Base-by-base conservation (phyloP, 1,139 yeast species). In the Debaryomyces subglobosus region DNA sequence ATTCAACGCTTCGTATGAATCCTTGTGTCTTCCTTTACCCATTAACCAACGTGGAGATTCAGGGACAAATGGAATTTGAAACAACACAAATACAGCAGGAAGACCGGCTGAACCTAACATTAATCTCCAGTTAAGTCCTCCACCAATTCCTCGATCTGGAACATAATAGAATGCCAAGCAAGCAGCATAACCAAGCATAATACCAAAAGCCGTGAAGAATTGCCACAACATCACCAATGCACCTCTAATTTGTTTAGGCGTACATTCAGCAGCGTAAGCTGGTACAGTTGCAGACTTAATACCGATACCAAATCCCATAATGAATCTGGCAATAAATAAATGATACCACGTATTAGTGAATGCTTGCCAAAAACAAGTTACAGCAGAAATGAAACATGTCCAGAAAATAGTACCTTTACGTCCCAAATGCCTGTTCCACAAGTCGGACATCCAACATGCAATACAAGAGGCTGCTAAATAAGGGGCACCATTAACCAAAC, bases 141-240 rank as follows among this genome's bases (percentile, higher is more conserved):
- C 68, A 45, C 71, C 70, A 60, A 83, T 68, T 37, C 77, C 75
- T 61, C 57, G 53, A 23, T 62, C 54, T 0, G 69, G 65, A 12
- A 73, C 69, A 39, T 65, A 51, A 55, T 68, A 72, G 55, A 73
- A 86, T 0, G 89, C 89, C 49, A 88, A 71, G 21, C 84, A 78
- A 43, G 88, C 77, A 46, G 85, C 85, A 63, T 86, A 86, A 44
- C 96, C 96, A 58, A 88, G 73, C 83, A 86, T 86, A 59, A 89
- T 87, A 60, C 96, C 96, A 53, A 86, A 84, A 5, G 96, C 96
- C 8, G 96, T 89, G 79, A 88, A 88, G 65, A 86, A 80, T 69
- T 89, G 96, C 96, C 96, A 89, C 74, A 85, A 79, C 94, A 88
- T 87, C 45, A 88, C 91, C 53, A 89, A 70, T 2, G 91, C 82